phyloP scores from a whole-genome alignment of 75 land plant genomes.

The Picea glauca region DNA sequence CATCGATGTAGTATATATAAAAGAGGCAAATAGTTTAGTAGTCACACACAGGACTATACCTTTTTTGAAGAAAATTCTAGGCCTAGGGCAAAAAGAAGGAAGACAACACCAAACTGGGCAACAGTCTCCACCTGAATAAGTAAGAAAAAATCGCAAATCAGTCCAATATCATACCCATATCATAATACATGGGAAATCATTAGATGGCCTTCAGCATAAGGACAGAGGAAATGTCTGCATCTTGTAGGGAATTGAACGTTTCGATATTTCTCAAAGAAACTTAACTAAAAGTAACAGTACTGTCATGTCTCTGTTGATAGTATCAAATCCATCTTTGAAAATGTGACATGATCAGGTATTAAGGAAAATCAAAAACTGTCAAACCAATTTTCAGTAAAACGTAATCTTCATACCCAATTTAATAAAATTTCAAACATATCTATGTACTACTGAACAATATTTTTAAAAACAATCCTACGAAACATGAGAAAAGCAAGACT shows the following conservation, averaged over 20 bases:
- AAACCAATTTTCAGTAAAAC: neutral
- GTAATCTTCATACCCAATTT: neutral
- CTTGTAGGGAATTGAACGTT: neutral
- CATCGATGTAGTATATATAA: neutral
- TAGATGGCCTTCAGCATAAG: no score
- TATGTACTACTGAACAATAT: no score
- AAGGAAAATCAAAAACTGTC: neutral
- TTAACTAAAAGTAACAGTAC: neutral
- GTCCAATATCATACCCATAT: neutral
- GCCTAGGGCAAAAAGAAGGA: constrained; percentile 98
- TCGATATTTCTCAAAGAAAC: neutral
- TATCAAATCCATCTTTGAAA: neutral
- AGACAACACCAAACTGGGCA: constrained; percentile 99
- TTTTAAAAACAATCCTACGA: no score
- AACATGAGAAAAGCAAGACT: no score
- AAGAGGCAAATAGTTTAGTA: neutral
- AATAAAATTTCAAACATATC: no score
- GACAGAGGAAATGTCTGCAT: neutral
- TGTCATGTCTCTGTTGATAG: neutral
- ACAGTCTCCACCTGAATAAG: constrained; percentile 91
- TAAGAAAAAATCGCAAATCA: neutral
- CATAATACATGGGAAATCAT: neutral
- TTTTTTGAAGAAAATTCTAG: constrained; percentile 92
- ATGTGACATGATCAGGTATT: neutral
- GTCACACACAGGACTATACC: constrained; percentile 26